Conservation (phyloP, 306 rosid species). For the Cucurbita pepo region DNA sequence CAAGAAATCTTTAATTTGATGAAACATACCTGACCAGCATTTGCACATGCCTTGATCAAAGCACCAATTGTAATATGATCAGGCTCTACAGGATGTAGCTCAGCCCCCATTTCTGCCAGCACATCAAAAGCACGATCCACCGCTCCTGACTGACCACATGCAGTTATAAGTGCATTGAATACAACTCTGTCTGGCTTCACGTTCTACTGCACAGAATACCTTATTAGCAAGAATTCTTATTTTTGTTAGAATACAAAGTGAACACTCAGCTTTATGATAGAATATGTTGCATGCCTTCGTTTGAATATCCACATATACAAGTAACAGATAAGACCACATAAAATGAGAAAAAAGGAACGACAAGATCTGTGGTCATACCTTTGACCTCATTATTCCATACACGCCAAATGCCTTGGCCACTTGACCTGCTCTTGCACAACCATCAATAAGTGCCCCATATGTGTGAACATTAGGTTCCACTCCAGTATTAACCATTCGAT, state of each 20-base stretch:
- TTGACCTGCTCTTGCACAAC: constrained; percentile 96
- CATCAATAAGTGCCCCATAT: constrained; percentile 92
- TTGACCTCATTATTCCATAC: constrained; percentile 94
- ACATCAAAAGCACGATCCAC: constrained; percentile 97
- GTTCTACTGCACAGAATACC: constrained; percentile 89
- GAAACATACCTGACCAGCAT: constrained; percentile 69
- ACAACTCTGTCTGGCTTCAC: constrained; percentile 99
- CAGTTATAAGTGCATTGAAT: constrained; percentile 97
- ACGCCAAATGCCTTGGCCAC: constrained; percentile 98
- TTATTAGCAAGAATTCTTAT: constrained; percentile 39
- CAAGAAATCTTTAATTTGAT: neutral
- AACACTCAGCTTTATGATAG: neutral
- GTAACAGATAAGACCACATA: neutral
- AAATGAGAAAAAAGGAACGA: neutral
- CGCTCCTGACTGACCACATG: constrained; percentile 93
- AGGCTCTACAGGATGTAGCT: constrained; percentile 70
- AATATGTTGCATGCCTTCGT: neutral
- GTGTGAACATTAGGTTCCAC: constrained; percentile 81
- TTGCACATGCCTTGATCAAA: constrained; percentile 76
- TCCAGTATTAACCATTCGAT: constrained; percentile 84
- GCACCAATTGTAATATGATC: constrained; percentile 90
- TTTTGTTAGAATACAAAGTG: constrained; percentile 3
- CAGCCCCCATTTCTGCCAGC: constrained; percentile 77
- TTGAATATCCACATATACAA: neutral
- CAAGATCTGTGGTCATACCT: constrained; percentile 40